These are phyloP conservation scores for Vitis labrusca DNA, from an alignment of 164 flowering plant species.

Conservation along the genomic window DNA sequence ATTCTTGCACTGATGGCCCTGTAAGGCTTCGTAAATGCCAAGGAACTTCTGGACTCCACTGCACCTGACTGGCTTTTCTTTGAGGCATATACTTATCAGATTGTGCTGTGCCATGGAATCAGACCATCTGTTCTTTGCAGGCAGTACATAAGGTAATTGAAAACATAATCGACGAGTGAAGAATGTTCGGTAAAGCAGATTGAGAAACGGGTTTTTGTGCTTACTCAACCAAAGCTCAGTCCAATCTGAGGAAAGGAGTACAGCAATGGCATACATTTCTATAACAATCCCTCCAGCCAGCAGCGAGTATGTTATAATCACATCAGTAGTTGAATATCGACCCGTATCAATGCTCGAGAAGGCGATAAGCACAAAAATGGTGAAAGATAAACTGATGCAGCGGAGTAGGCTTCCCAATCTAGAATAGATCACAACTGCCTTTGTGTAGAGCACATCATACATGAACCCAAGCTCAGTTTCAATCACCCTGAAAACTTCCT, in stretches of 20 bases:
- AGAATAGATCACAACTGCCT: background rate
- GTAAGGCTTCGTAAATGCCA: background rate
- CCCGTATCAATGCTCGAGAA: background rate
- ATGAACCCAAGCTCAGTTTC: conserved; percentile 31
- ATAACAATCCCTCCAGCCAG: conserved; percentile 16
- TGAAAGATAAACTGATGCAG: background rate
- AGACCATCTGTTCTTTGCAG: conserved; percentile 13
- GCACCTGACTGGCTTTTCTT: background rate
- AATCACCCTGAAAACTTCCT: conserved; percentile 24
- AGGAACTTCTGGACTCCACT: conserved; percentile 2
- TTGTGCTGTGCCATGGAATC: conserved; percentile 16
- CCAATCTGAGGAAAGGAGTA: conserved; percentile 22
- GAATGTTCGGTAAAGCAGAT: background rate
- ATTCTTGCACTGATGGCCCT: conserved; percentile 3
- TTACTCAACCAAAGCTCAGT: conserved; percentile 1
- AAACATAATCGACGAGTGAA: too few species aligned
- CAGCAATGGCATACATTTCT: conserved; percentile 13
- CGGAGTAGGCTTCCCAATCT: conserved; percentile 13
- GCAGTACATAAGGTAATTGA: too few species aligned
- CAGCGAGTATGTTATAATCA: conserved; percentile 12
- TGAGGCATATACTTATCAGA: conserved; percentile 11
- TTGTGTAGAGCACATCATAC: too few species aligned
- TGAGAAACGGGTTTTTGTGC: background rate
- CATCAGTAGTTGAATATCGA: background rate
- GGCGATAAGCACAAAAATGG: background rate